Base-by-base conservation (phyloP, 1,284 basidiomycete species). In the Boletellus sp. region DNA sequence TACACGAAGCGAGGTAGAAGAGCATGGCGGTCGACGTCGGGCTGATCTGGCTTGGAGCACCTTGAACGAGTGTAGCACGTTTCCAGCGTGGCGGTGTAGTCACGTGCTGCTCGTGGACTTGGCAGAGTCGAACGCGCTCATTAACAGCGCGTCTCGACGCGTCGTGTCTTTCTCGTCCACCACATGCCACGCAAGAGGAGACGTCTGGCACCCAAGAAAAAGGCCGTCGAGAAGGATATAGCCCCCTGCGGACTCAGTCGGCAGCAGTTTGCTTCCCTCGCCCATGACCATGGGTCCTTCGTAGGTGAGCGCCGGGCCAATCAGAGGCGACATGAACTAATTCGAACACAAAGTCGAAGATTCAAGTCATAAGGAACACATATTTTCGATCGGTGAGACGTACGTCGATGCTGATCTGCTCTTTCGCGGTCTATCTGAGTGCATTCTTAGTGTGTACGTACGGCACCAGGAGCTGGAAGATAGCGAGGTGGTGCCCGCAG, bases 1-100 rank as follows among this genome's bases (percentile, higher is more conserved):
- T 30, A 43, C 68, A 73, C 11, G 76, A 77, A 28, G 75, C 73
- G 52, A 83, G 60, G 63, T 76, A 79, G 63, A 83, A 73, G 35
- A 83, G 59, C 81, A 82, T 83, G 43, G 11, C 18, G 37, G 42
- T 51, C 28, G 22, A n/a, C n/a, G n/a, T n/a, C n/a, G n/a, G n/a
- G n/a, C n/a, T n/a, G n/a, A n/a, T n/a, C n/a, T n/a, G 28, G 12
- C 28, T 30, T 30, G 10, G 28, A 10, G 28, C 28, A 10, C n/a
- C n/a, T n/a, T n/a, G n/a, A n/a, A n/a, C n/a, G n/a, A n/a, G n/a
- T n/a, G n/a, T n/a, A n/a, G n/a, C n/a, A n/a, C n/a, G n/a, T n/a
- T n/a, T n/a, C n/a, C n/a, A n/a, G n/a, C n/a, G n/a, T n/a, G n/a
- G n/a, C n/a, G n/a, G n/a, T n/a, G n/a, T n/a, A n/a, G n/a, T n/a